Evolutionary conservation across 2,329 filamentous ascomycete genomes (phyloP).

Genomic region (Zalaria obscura): DNA sequence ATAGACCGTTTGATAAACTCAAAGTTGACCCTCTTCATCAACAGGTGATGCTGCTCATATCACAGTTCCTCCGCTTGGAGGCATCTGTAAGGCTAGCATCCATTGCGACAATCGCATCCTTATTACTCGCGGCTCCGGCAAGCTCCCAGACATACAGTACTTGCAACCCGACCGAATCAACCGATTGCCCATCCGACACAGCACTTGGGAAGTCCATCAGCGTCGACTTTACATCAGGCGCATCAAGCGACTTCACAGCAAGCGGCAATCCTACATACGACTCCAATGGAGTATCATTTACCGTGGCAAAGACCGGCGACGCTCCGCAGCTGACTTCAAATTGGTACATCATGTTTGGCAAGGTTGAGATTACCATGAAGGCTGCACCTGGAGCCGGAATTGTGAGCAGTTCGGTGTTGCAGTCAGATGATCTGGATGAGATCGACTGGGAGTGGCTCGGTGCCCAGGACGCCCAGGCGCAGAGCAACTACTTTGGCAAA

Average conservation of each 20-base stretch:
- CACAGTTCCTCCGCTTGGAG: background rate
- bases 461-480: slow-evolving; percentile 60
- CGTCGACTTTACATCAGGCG: slow-evolving; percentile 69
- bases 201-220: slow-evolving; percentile 71
- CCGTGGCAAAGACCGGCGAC: slow-evolving; percentile 63
- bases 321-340: slow-evolving; percentile 74
- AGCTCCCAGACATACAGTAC: slow-evolving; percentile 39
- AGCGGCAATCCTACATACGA: slow-evolving; percentile 60
- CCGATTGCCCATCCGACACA: slow-evolving; percentile 56
- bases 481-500: slow-evolving; percentile 96
- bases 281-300: slow-evolving; percentile 66
- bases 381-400: slow-evolving; percentile 81
- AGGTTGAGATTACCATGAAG: slow-evolving; percentile 73
- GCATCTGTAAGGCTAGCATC: slow-evolving; percentile 19
- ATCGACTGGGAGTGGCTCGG: slow-evolving; percentile 98
- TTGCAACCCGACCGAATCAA: slow-evolving; percentile 42
- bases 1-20: slow-evolving; percentile 1
- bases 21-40: background rate
- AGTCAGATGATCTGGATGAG: slow-evolving; percentile 87
- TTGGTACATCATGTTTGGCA: slow-evolving; percentile 99
- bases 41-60: background rate
- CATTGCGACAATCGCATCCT: slow-evolving; percentile 21
- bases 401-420: slow-evolving; percentile 79
- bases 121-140: slow-evolving; percentile 23
- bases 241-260: slow-evolving; percentile 64